These are phyloP conservation scores for Madurella mycetomatis DNA, from an alignment of 2,329 filamentous ascomycete genomes.

Conservation along the genomic window DNA sequence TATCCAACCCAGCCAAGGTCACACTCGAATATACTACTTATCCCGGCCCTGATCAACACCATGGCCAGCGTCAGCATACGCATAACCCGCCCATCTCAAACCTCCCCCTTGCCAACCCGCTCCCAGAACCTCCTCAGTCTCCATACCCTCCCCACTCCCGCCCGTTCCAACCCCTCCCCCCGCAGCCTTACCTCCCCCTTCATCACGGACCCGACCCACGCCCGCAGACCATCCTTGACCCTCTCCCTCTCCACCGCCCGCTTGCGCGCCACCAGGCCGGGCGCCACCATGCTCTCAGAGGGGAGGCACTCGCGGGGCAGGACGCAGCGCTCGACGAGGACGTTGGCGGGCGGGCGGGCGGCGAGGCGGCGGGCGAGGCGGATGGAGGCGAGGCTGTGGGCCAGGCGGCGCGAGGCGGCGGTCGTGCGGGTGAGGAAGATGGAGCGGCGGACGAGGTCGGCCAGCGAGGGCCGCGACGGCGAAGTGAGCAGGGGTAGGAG, in stretches of 20 bases:
- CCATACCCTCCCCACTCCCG: constrained; percentile 55
- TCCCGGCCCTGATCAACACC: too few relatives aligned
- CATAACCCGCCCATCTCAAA: constrained; percentile 12
- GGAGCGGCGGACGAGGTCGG: constrained; percentile 57
- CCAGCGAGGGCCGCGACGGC: constrained; percentile 53
- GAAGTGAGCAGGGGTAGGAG: constrained; percentile 54
- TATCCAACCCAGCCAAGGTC: not conserved
- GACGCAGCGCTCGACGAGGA: constrained; percentile 59
- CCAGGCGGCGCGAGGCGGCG: constrained; percentile 59
- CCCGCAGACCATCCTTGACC: constrained; percentile 61
- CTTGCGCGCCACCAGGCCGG: constrained; percentile 58
- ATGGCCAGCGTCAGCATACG: too few relatives aligned
- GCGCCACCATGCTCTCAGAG: constrained; percentile 42
- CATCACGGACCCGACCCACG: constrained; percentile 61
- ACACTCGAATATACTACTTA: too few relatives aligned
- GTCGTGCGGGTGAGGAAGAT: constrained; percentile 66
- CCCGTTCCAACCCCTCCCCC: constrained; percentile 47
- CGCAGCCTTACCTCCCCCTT: constrained; percentile 47
- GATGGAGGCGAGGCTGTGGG: constrained; percentile 61
- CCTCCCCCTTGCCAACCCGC: constrained; percentile 45
- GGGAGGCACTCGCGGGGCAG: constrained; percentile 61
- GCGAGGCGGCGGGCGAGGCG: constrained; percentile 59
- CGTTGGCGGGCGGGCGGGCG: constrained; percentile 54
- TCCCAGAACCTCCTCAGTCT: constrained; percentile 64
- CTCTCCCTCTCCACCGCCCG: constrained; percentile 61